Conservation (phyloP, 2,329 filamentous ascomycete genomes). For the Paramyrothecium roridum region DNA sequence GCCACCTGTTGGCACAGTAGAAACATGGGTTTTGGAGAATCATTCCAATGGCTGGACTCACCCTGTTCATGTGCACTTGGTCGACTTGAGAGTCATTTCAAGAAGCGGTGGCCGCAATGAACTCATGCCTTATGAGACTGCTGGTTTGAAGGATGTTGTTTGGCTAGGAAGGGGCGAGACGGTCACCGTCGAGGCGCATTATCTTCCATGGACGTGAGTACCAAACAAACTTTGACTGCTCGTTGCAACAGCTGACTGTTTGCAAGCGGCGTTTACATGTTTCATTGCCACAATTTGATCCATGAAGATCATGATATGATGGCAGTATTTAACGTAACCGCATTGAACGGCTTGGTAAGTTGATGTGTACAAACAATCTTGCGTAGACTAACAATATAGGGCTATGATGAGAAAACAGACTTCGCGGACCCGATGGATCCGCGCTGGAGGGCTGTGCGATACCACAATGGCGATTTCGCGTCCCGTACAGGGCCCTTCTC, state of each 20-base stretch:
- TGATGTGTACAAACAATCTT: neutral
- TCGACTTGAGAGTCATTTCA: neutral
- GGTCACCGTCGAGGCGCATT: neutral
- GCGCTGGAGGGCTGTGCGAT: neutral
- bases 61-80: neutral
- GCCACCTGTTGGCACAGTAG: conserved; percentile 33
- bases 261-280: neutral
- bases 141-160: neutral
- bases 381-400: neutral
- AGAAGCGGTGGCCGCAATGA: neutral
- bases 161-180: neutral
- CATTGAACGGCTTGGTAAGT: neutral
- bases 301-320: neutral
- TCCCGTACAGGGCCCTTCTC: neutral
- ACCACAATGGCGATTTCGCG: neutral
- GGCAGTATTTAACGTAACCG: neutral
- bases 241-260: neutral
- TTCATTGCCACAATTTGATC: neutral
- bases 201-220: neutral
- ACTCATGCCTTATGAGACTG: neutral
- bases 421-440: neutral
- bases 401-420: neutral
- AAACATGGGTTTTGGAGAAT: conserved; percentile 42
- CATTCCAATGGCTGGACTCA: neutral
- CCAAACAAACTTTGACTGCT: neutral